phyloP scores from a whole-genome alignment of 257 asterid genomes.

The Solanum virginianum region DNA sequence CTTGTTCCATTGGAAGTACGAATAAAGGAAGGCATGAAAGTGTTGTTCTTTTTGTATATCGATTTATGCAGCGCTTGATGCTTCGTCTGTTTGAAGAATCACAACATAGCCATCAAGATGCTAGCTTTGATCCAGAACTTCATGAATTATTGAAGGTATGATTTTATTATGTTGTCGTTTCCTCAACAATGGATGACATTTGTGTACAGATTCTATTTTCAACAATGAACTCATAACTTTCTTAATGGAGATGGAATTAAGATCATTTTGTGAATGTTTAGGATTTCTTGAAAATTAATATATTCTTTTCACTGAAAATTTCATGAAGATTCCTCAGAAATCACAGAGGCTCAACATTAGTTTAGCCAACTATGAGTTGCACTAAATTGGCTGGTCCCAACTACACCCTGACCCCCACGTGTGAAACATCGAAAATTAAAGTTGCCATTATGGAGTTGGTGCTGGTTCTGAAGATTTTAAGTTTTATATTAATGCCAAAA shows the following conservation, averaged over 20 bases:
- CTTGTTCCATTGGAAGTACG: not conserved
- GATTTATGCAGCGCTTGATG: constrained; percentile 43
- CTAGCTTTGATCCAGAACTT: constrained; percentile 29
- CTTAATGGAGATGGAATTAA: not conserved
- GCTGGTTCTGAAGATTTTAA: not conserved
- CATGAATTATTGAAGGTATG: constrained; percentile 55
- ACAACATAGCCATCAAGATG: constrained; percentile 12
- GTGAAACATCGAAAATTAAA: not conserved
- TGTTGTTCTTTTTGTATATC: not conserved
- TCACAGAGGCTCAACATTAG: not conserved
- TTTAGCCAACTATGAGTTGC: not conserved
- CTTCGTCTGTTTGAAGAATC: constrained; percentile 42
- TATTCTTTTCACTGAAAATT: not conserved
- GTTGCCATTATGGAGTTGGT: not conserved
- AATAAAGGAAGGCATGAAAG: not conserved
- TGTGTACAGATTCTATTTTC: not conserved
- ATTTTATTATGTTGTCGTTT: not conserved
- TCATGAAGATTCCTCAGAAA: not conserved
- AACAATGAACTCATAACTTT: not conserved
- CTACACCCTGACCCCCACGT: not conserved
- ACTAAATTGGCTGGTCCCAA: not conserved
- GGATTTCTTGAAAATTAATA: not conserved
- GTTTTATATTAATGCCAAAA: not conserved
- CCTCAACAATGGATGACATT: not conserved
- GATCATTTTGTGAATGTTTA: not conserved